Percentiles rank a stretch among this genome's conserved stretches.
Conservation (phyloP, 2,329 filamentous ascomycete species). For the Pseudogymnoascus sp. region DNA sequence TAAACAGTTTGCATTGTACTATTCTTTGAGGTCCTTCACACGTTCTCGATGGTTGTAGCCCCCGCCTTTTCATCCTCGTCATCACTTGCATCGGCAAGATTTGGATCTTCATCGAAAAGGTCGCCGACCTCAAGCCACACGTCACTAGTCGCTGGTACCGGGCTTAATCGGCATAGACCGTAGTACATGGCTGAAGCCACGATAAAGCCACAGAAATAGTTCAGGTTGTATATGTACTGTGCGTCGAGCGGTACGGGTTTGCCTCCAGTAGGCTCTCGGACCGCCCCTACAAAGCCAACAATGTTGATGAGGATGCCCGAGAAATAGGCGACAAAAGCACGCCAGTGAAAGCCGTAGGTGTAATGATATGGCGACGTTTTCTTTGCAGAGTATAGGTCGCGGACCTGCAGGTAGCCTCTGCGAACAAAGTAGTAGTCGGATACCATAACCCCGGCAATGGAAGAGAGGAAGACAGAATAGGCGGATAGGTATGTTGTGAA, state of each 20-base stretch:
- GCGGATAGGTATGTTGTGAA: conserved; percentile 89
- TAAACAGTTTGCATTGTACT: not conserved
- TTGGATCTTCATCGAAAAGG: conserved; percentile 43
- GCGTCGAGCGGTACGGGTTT: conserved; percentile 58
- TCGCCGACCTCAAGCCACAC: conserved; percentile 72
- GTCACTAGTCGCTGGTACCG: conserved; percentile 66
- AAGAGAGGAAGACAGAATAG: conserved; percentile 90
- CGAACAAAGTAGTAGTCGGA: conserved; percentile 84
- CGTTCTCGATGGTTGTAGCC: not conserved
- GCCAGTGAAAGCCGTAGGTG: conserved; percentile 69
- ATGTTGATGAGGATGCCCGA: conserved; percentile 82
- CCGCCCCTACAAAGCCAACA: conserved; percentile 78
- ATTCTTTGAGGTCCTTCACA: not conserved
- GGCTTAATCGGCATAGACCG: conserved; percentile 58
- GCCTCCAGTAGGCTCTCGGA: conserved; percentile 44
- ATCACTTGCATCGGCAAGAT: not conserved
- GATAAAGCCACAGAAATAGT: conserved; percentile 82
- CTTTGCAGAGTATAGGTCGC: conserved; percentile 69
- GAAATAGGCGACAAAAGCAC: conserved; percentile 76
- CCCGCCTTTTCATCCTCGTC: not conserved
- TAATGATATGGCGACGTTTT: conserved; percentile 65
- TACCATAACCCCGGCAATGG: conserved; percentile 85
- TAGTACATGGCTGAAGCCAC: conserved; percentile 63
- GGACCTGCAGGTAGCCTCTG: conserved; percentile 70
- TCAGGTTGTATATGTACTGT: conserved; percentile 80